These are phyloP conservation scores for Pseudogymnoascus destructans DNA, from an alignment of 2,329 filamentous ascomycete genomes.

Conservation along the genomic window DNA sequence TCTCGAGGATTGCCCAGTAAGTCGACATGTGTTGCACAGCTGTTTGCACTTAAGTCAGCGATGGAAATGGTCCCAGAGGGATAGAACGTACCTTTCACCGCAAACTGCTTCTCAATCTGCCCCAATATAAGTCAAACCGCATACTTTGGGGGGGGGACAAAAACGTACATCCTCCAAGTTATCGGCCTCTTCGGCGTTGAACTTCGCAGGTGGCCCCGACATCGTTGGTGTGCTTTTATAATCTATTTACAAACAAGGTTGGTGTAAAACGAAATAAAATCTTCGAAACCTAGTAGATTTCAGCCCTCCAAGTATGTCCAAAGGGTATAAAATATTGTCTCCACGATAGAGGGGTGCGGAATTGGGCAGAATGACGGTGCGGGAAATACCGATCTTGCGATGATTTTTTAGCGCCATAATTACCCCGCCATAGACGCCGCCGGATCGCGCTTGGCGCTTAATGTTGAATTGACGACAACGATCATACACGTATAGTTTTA, in stretches of 20 bases:
- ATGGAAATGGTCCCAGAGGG: neutral
- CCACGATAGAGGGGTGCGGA: neutral
- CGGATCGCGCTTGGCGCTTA: neutral
- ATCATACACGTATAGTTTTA: neutral
- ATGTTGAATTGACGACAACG: neutral
- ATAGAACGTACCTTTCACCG: constrained; percentile 62
- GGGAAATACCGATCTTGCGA: constrained; percentile 3
- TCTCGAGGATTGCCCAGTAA: constrained; percentile 93
- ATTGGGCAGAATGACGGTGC: constrained; percentile 4
- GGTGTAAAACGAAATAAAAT: neutral
- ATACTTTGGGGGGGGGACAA: constrained; percentile 6
- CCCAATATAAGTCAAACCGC: constrained; percentile 13
- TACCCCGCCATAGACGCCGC: neutral
- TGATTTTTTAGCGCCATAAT: neutral
- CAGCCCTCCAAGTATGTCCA: neutral
- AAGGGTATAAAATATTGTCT: neutral
- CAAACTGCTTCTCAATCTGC: constrained; percentile 98
- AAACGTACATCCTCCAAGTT: constrained; percentile 54
- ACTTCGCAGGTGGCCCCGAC: constrained; percentile 24
- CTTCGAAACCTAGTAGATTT: neutral
- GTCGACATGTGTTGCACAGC: constrained; percentile 93
- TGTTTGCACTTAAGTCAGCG: constrained; percentile 16
- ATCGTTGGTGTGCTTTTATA: constrained; percentile 4
- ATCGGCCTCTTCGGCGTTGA: constrained; percentile 49
- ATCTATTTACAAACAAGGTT: neutral